Evolutionary conservation across 148 eudicot species (phyloP), one percentile per base, ranked within the genome.

Genomic region (Bassia scoparia): DNA sequence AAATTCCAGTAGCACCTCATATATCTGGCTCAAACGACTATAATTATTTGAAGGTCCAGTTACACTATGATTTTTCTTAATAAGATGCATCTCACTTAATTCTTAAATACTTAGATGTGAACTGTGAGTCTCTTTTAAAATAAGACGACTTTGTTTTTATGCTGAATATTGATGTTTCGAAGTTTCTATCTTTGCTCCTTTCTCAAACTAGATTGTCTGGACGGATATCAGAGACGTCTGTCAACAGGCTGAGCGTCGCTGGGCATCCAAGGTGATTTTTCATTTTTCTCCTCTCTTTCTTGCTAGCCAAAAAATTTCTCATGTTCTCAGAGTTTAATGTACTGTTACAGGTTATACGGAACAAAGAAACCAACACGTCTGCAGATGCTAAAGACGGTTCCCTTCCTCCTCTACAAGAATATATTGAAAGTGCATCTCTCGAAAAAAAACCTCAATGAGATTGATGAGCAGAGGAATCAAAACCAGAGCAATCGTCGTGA

Each of bases 171-270:
- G 3, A 74, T 21, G 2, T 33, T 26, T n/a, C n/a, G n/a, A n/a
- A n/a, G n/a, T n/a, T 61, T 78, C 58, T 56, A 48, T 48, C 4
- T 12, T 60, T 52, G 30, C 37, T 48, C 13, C 31, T 41, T 55
- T 38, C 5, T 7, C 46, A 24, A 43, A 66, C 48, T 84, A 96
- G 99, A 34, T 87, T 96, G 89, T 89, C 97, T 56, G 99, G 97
- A 70, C 80, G 99, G 97, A 92, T 81, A 92, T 90, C 61, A 83
- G 96, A 61, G 97, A 96, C 65, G 87, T 90, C 24, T 92, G 97
- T 81, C 97, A 88, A 77, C 99, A 96, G 81, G 97, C 99, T 38
- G 99, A 96, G 81, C 81, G 99, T 15, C 94, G 83, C 35, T 96
- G 99, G 97, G 99, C 97, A 71, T 88, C 99, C 52, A 96, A 90